A percentile compares a stretch with the other conserved stretches of the same genome.
These are phyloP conservation scores for Clavulina sp. DNA, from an alignment of 768 basidiomycete species.

Conservation along the genomic window DNA sequence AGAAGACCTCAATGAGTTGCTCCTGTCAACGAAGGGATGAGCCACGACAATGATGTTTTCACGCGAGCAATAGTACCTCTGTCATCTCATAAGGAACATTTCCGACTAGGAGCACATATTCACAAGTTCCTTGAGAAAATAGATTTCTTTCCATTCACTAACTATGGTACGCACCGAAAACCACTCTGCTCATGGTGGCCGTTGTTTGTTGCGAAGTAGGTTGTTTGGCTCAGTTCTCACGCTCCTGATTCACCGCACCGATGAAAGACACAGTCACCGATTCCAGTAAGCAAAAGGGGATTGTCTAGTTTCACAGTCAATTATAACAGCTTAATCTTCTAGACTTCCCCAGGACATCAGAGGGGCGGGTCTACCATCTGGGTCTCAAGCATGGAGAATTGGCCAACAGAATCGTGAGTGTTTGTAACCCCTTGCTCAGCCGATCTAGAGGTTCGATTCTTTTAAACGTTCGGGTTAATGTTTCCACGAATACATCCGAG, in stretches of 20 bases:
- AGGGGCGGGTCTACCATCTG: constrained; percentile 63
- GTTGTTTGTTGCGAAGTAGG: no score
- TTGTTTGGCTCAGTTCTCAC: no score
- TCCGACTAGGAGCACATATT: no score
- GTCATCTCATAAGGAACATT: constrained; percentile 32
- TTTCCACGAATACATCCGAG: no score
- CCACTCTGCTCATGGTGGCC: no score
- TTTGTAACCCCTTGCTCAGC: no score
- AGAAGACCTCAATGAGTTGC: constrained; percentile 74
- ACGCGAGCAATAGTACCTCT: not conserved
- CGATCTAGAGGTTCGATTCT: no score
- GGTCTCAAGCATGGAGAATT: constrained; percentile 61
- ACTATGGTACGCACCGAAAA: no score
- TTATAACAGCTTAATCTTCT: not conserved
- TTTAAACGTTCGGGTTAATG: no score
- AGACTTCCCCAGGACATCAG: constrained; percentile 66
- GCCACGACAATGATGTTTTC: not conserved
- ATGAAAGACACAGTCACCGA: not conserved
- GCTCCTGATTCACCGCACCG: no score
- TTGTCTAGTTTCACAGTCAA: not conserved
- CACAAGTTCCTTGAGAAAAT: no score
- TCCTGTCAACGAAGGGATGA: constrained; percentile 29
- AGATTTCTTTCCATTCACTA: no score
- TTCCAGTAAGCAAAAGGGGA: not conserved
- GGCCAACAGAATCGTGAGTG: constrained; percentile 62